A percentile compares a stretch with the other conserved stretches of the same genome.
Evolutionary conservation across 495 filamentous ascomycete species (phyloP).

Genomic region (Saxophila tyrrhenica): DNA sequence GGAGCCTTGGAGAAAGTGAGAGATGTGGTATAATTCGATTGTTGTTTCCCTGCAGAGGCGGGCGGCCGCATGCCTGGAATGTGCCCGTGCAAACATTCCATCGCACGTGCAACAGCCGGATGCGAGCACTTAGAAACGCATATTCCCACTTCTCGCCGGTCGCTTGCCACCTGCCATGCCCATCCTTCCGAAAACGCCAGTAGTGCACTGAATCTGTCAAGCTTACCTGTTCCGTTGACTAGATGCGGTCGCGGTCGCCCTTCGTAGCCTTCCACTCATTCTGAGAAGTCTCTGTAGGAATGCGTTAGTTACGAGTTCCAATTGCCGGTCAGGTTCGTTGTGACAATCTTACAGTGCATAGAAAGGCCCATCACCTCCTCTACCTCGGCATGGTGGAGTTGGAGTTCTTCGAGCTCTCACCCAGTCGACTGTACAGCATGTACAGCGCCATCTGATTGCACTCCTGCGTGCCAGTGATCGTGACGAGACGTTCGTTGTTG

Average conservation of each 20-base stretch:
- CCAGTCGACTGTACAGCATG: conserved; percentile 94
- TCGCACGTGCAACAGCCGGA: not conserved
- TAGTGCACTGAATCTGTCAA: not conserved
- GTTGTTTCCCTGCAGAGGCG: not conserved
- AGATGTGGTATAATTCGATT: not conserved
- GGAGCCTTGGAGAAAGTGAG: too few relatives aligned
- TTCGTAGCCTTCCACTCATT: not conserved
- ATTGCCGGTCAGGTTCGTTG: not conserved
- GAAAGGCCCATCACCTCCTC: not conserved
- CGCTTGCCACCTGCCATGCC: not conserved
- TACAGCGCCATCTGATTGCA: conserved; percentile 99
- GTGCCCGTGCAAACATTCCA: not conserved
- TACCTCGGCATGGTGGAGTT: conserved; percentile 16
- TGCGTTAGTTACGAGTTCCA: not conserved
- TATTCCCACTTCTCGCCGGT: too few relatives aligned
- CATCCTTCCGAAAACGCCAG: not conserved
- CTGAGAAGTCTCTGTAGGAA: not conserved
- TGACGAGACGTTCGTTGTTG: conserved; percentile 94
- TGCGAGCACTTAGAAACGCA: too few relatives aligned
- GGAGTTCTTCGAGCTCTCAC: conserved; percentile 43
- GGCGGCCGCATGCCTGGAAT: not conserved
- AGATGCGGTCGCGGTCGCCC: not conserved
- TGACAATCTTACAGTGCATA: not conserved
- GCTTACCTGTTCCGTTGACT: not conserved
- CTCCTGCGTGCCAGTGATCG: conserved; percentile 93